A percentile compares a stretch with the other conserved stretches of the same genome.
phyloP scores from a whole-genome alignment of 148 eudicot genomes.

The Rhododendron simsii region DNA sequence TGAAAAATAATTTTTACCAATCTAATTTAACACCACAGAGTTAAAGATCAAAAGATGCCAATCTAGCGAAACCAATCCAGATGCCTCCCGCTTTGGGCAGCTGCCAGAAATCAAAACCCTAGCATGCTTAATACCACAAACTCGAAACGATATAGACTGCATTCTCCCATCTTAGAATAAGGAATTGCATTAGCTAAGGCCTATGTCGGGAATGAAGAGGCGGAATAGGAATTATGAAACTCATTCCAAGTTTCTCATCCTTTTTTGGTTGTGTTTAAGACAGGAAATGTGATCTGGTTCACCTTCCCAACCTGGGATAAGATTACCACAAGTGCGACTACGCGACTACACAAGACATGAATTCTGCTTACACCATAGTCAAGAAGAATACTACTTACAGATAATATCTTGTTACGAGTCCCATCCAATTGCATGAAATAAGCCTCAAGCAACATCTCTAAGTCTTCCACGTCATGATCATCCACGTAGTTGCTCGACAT shows the following conservation, averaged over 20 bases:
- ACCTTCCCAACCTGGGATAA: neutral
- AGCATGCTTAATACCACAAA: neutral
- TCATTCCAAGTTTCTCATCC: neutral
- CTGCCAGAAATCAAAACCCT: neutral
- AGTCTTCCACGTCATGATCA: slow-evolving; percentile 82
- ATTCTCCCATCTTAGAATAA: neutral
- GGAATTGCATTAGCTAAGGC: neutral
- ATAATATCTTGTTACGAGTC: slow-evolving; percentile 84
- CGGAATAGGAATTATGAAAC: neutral
- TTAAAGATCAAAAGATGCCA: neutral
- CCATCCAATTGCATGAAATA: slow-evolving; percentile 98
- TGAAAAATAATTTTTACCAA: neutral
- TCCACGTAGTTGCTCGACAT: slow-evolving; percentile 51
- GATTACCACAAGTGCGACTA: neutral
- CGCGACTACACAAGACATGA: neutral
- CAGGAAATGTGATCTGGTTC: neutral
- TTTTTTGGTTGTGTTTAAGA: neutral
- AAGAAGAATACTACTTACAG: slow-evolving; percentile 50
- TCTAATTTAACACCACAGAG: neutral
- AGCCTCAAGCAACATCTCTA: slow-evolving; percentile 93
- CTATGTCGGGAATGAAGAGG: neutral
- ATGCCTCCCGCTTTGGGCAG: neutral
- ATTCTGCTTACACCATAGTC: neutral
- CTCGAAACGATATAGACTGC: neutral
- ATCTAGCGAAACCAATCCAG: neutral